These are phyloP conservation scores for Maudiozyma humilis DNA, from an alignment of 1,139 yeast genomes.

Conservation along the genomic window DNA sequence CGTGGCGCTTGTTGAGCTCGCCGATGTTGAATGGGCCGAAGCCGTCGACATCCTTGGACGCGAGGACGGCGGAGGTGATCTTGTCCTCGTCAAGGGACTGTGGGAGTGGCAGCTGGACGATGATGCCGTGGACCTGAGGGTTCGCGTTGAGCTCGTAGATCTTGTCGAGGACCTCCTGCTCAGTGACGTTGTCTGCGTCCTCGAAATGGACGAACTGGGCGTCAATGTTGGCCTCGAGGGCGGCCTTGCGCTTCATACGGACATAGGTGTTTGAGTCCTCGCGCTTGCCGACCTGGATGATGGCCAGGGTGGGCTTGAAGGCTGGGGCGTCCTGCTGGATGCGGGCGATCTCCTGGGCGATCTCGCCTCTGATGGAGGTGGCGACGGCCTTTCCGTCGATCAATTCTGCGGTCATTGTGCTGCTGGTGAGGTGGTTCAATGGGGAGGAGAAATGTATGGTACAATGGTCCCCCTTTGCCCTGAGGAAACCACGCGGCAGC, in stretches of 20 bases:
- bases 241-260: slow-evolving; percentile 88
- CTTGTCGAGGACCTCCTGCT: slow-evolving; percentile 37
- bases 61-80: slow-evolving; percentile 67
- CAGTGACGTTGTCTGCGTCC: slow-evolving; percentile 42
- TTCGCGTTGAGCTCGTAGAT: slow-evolving; percentile 61
- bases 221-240: slow-evolving; percentile 69
- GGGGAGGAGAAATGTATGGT: not conserved
- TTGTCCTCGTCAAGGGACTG: slow-evolving; percentile 67
- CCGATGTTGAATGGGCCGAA: slow-evolving; percentile 88
- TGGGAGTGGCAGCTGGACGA: slow-evolving; percentile 90
- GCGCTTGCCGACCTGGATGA: slow-evolving; percentile 83
- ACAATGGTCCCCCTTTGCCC: no score
- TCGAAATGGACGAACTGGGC: slow-evolving; percentile 66
- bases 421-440: not conserved
- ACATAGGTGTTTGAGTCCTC: slow-evolving; percentile 94
- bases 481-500: no score
- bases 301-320: slow-evolving; percentile 71
- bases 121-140: slow-evolving; percentile 69
- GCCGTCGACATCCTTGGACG: slow-evolving; percentile 92
- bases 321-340: slow-evolving; percentile 48
- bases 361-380: slow-evolving; percentile 41
- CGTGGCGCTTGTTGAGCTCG: slow-evolving; percentile 83
- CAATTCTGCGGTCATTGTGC: slow-evolving; percentile 17
- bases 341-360: slow-evolving; percentile 44
- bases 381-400: slow-evolving; percentile 74